Conservation (phyloP, 1,284 basidiomycete genomes). For the Takashimella koratensis region DNA sequence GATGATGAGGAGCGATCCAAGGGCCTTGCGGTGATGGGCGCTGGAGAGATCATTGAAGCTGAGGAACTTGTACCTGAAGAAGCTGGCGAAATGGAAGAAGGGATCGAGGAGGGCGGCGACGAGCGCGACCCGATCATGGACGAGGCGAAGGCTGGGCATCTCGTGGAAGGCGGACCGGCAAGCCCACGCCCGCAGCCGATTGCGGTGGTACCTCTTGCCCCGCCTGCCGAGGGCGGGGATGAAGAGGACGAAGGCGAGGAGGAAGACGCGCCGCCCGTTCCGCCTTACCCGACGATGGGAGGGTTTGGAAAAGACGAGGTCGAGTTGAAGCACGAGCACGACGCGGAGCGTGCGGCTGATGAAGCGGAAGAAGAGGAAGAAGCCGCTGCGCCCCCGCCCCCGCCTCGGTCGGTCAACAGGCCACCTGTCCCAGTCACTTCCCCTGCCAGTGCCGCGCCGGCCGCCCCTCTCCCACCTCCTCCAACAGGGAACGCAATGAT, state of each 20-base stretch:
- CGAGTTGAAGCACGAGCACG: constrained; percentile 35
- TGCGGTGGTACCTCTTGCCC: constrained; percentile 29
- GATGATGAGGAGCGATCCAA: constrained; percentile 14
- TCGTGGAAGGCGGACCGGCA: constrained; percentile 9
- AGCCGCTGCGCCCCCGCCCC: constrained; percentile 17
- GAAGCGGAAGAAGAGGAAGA: constrained; percentile 16
- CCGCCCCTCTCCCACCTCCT: constrained; percentile 17
- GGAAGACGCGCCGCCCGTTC: constrained; percentile 13
- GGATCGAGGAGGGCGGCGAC: constrained; percentile 25
- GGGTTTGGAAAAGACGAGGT: constrained; percentile 32
- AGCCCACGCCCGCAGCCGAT: constrained; percentile 7
- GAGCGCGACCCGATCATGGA: constrained; percentile 30
- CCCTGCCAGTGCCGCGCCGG: constrained; percentile 5
- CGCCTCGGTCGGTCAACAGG: constrained; percentile 5
- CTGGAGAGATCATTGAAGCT: constrained; percentile 16
- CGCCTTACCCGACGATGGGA: constrained; percentile 9
- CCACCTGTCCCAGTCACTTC: constrained; percentile 13
- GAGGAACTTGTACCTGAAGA: constrained; percentile 6
- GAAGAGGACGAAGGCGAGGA: constrained; percentile 5
- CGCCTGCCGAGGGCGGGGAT: constrained; percentile 20
- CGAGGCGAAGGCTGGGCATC: constrained; percentile 19
- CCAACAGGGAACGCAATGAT: constrained; percentile 14
- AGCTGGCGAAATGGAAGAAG: constrained; percentile 20
- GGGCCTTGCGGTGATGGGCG: constrained; percentile 7
- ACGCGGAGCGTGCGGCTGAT: constrained; percentile 5